A percentile compares a stretch with the other conserved stretches of the same genome.
These are phyloP conservation scores for Mycena haematopus DNA, from an alignment of 768 basidiomycete genomes.

Conservation along the genomic window DNA sequence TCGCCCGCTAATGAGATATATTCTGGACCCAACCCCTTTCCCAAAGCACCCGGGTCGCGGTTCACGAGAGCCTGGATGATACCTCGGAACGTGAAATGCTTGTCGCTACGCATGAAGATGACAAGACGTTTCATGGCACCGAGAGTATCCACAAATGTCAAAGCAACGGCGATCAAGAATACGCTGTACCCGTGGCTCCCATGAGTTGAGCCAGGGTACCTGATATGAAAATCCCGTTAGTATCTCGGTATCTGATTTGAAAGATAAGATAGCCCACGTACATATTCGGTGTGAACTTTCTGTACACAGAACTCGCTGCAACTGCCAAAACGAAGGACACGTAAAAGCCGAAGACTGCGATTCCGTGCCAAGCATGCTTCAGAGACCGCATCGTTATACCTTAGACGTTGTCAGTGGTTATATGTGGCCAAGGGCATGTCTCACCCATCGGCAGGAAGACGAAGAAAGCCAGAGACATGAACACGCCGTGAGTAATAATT, in stretches of 20 bases:
- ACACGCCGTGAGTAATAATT: conserved; percentile 75
- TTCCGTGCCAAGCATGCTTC: conserved; percentile 66
- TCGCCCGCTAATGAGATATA: conserved; percentile 63
- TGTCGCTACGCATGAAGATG: conserved; percentile 50
- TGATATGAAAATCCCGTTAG: conserved; percentile 35
- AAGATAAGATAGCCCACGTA: conserved; percentile 47
- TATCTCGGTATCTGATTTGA: background rate
- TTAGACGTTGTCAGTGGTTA: conserved; percentile 38
- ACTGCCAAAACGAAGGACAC: conserved; percentile 66
- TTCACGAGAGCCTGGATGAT: conserved; percentile 66
- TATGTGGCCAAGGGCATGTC: conserved; percentile 31
- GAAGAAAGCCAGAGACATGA: conserved; percentile 85
- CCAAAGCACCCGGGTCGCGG: conserved; percentile 43
- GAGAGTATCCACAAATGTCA: conserved; percentile 63
- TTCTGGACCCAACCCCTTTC: conserved; percentile 42
- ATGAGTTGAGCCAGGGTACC: conserved; percentile 53
- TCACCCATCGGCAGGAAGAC: conserved; percentile 80
- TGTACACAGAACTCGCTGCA: conserved; percentile 72
- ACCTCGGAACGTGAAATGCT: conserved; percentile 50
- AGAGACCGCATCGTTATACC: conserved; percentile 84
- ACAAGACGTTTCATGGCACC: conserved; percentile 55
- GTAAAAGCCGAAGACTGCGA: conserved; percentile 69
- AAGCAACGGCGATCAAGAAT: conserved; percentile 49
- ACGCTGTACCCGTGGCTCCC: conserved; percentile 40
- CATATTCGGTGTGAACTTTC: conserved; percentile 83